Conservation (phyloP, 148 eudicot species). For the Vaccinium myrtillus region DNA sequence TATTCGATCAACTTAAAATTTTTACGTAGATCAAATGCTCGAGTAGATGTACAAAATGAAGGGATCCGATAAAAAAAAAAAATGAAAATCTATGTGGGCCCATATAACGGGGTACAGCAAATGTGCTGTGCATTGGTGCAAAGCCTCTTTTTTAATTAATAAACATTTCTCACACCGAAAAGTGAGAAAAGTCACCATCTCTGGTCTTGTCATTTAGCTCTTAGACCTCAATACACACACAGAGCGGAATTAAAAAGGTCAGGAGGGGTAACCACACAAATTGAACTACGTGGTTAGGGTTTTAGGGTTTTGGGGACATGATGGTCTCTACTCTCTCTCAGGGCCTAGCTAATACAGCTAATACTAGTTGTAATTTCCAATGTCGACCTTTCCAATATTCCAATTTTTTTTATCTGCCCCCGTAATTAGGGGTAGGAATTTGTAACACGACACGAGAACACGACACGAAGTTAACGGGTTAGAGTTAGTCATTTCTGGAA, state of each 20-base stretch:
- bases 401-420: too few species aligned
- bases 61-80: too few species aligned
- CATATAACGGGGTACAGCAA: too few species aligned
- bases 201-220: slow-evolving; percentile 29
- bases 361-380: neutral
- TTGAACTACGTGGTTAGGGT: slow-evolving; percentile 8
- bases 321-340: neutral
- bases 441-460: too few species aligned
- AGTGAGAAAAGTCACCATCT: slow-evolving; percentile 32
- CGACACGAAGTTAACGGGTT: too few species aligned
- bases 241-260: neutral
- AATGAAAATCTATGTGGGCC: too few species aligned
- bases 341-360: neutral
- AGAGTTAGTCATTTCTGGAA: too few species aligned
- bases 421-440: too few species aligned
- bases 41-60: too few species aligned
- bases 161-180: slow-evolving; percentile 13
- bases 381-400: neutral
- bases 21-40: too few species aligned
- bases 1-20: too few species aligned
- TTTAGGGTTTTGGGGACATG: slow-evolving; percentile 11
- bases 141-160: neutral
- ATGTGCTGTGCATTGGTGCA: too few species aligned
- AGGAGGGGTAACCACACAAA: neutral
- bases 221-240: neutral